Evolutionary conservation across 495 filamentous ascomycete species (phyloP), one percentile per base, ranked within the genome.

Genomic region (Glutinoglossum americanum): DNA sequence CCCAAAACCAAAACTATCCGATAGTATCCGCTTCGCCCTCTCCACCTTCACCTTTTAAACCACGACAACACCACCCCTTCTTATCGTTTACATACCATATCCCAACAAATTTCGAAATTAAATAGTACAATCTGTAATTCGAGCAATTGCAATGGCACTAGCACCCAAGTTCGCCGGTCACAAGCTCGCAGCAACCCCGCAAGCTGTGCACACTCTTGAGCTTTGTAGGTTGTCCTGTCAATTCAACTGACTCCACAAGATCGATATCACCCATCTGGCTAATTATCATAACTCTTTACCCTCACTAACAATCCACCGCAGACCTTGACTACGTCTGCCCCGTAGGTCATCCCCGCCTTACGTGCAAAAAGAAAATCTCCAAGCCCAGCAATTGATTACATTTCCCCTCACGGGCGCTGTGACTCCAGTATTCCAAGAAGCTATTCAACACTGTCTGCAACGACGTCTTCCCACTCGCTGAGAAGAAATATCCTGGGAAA

Each of bases 301-400:
- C 19, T 21, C 19, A 45, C 47, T 63, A 39, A 53, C 49, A 2
- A 59, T 37, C 27, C 32, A 48, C 6, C 54, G 25, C 33, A 78
- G 76, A 83, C 65, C 82, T 90, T 65, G 86, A 93, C 72, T 94
- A 90, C 71, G 83, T 85, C 61, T 93, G 87, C 66, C 84, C 87
- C 28, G 79, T 79, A 67, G 68, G 74, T 57, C 58, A 65, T 54
- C 28, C 48, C 15, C 28, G 10, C 33, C 37, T 10, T 17, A 10
- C 10, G 1, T 13, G 1, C 27, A 41, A n/a, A n/a, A n/a, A n/a
- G n/a, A n/a, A n/a, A n/a, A n/a, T n/a, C n/a, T n/a, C n/a, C n/a
- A n/a, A n/a, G n/a, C n/a, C n/a, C n/a, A n/a, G n/a, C n/a, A n/a
- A n/a, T n/a, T n/a, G n/a, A n/a, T n/a, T n/a, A n/a, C n/a, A n/a